Evolutionary conservation across 345 rosid genomes (phyloP).

Genomic region (Toxicodendron radicans): DNA sequence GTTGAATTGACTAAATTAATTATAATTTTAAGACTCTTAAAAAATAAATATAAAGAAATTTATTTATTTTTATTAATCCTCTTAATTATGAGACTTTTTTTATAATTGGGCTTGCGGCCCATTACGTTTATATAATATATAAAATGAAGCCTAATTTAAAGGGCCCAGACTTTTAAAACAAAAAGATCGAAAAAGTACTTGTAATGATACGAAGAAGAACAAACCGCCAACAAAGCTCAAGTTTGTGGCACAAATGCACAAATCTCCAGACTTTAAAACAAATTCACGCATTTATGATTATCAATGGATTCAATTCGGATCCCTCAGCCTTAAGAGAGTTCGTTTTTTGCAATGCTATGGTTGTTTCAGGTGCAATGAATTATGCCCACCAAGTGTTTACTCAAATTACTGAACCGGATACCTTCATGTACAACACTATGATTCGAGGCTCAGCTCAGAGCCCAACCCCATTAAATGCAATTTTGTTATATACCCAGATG

Average conservation of each 20-base stretch:
- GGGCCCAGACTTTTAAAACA: neutral
- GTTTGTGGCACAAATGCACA: slow-evolving; percentile 56
- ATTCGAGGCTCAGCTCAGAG: slow-evolving; percentile 65
- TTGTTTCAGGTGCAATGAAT: slow-evolving; percentile 41
- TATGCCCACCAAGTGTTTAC: slow-evolving; percentile 64
- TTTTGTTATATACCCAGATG: slow-evolving; percentile 51
- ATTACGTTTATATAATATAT: neutral
- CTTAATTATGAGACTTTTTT: neutral
- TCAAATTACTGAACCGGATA: slow-evolving; percentile 51
- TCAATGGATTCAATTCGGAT: slow-evolving; percentile 55
- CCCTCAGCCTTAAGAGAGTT: slow-evolving; percentile 53
- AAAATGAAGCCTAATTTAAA: neutral
- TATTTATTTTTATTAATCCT: neutral
- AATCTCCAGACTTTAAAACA: slow-evolving; percentile 49
- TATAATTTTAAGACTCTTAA: too few relatives aligned
- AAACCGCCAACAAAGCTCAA: slow-evolving; percentile 42
- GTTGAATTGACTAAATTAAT: too few relatives aligned
- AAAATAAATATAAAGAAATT: too few relatives aligned
- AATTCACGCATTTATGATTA: slow-evolving; percentile 47
- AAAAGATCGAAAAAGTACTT: neutral
- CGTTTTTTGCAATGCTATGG: slow-evolving; percentile 42
- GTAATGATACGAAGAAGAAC: slow-evolving; percentile 53
- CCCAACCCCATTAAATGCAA: slow-evolving; percentile 34
- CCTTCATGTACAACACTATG: slow-evolving; percentile 60
- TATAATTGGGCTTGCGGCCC: neutral